Base-by-base conservation (phyloP, 306 rosid species). In the Benincasa hispida region DNA sequence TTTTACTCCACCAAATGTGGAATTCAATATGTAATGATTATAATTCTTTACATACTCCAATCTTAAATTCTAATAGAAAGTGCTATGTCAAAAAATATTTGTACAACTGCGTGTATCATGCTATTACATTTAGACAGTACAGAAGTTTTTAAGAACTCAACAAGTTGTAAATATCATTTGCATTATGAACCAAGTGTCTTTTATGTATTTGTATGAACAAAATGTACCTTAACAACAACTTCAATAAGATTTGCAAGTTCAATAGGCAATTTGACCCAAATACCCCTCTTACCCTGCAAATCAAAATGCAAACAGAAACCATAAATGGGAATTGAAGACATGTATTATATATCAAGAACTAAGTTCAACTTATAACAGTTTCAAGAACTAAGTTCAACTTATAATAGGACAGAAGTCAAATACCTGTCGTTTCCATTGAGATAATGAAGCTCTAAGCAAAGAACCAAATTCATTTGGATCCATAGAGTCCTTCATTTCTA, bases 241-340 rank as follows among this genome's bases (percentile, higher is more conserved):
- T 84, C 87, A 35, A 87, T 85, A 45, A 93, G 98, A 86, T 85
- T 85, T 79, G 88, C 81, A 34, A 65, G 82, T 79, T 77, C 47
- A 65, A 84, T 87, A 1, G 89, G 85, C 84, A 93, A 68, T 65
- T 91, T 93, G 78, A 93, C 87, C 98, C 98, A 93, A 32, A 91
- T 84, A 0, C 97, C 97, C 77, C 76, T 93, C 87, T 93, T 93
- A 54, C 87, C 97, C 96, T 93, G 37, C 37, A 75, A 77, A 55
- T 58, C 50, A 58, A 18, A 63, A 55, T 14, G 24, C 58, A 70
- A 37, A 47, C 41, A 17, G 19, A 25, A 70, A 70, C 58, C 56
- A 70, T 70, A 70, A 47, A 48, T 47, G 39, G 32, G 57, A 47
- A 17, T 45, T 15, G 76, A 70, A 70, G 25, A 14, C 15, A 6